A percentile compares a stretch with the other conserved stretches of the same genome.
Evolutionary conservation across 768 basidiomycete species (phyloP).

Genomic region (Boletus tomentosulus): DNA sequence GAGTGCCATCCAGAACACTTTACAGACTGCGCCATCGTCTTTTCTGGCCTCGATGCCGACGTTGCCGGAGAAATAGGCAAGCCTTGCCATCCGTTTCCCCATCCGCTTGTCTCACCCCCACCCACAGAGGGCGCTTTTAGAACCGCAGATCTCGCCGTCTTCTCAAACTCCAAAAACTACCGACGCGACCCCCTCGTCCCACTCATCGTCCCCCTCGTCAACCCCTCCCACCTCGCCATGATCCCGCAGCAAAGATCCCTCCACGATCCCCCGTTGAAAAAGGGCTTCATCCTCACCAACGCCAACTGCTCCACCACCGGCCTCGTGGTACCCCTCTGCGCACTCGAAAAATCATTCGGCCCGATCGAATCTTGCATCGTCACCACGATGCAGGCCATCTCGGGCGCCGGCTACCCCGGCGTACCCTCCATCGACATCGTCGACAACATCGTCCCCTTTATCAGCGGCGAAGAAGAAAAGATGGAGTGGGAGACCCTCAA

Average conservation of each 20-base stretch:
- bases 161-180: constrained; percentile 97
- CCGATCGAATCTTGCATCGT: constrained; percentile 89
- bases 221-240: constrained; percentile 79
- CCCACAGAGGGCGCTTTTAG: constrained; percentile 78
- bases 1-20: constrained; percentile 80
- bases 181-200: constrained; percentile 90
- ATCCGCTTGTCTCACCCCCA: neutral
- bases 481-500: constrained; percentile 99
- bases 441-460: constrained; percentile 95
- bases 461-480: constrained; percentile 93
- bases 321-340: constrained; percentile 84
- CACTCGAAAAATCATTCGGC: constrained; percentile 87
- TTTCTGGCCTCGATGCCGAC: constrained; percentile 94
- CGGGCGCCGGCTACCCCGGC: constrained; percentile 97
- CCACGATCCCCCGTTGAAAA: constrained; percentile 62
- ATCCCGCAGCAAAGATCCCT: constrained; percentile 75
- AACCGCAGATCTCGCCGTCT: constrained; percentile 82
- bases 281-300: constrained; percentile 96
- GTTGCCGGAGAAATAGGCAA: constrained; percentile 93
- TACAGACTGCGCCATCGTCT: constrained; percentile 77
- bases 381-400: constrained; percentile 97
- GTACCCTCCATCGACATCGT: constrained; percentile 85
- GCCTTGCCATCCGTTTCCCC: neutral
- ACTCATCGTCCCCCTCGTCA: constrained; percentile 94
- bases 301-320: constrained; percentile 98